Evolutionary conservation across 805 yeast species (phyloP), one percentile per base, ranked within the genome.

Genomic region (Candida silvicultrix): DNA sequence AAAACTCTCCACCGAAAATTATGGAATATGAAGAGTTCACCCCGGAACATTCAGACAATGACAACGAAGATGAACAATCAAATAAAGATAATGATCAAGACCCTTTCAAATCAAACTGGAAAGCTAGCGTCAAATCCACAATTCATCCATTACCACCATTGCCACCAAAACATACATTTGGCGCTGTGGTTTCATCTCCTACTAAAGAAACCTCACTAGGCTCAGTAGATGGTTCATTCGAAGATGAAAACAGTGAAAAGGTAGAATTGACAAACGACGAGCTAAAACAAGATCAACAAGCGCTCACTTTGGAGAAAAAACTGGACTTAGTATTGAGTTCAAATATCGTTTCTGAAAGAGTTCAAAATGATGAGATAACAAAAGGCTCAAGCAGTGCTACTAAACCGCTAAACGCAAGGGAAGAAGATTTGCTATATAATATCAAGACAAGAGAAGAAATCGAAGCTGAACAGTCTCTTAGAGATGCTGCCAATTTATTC

Each of bases 261-360:
- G 42, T 53, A 35, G 50, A 53, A 8, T 45, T 63, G 16, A 59
- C 64, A 2, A 60, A 55, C 9, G 62, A 60, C 18, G 62, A 37
- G 25, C 18, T 37, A 16, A 6, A 65, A 1, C 40, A 66, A 6
- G 41, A 45, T 15, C 46, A 48, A 15, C 50, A 49, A 46, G 54
- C 55, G 47, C 65, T 56, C 58, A 64, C 62, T 42, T 57, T 75
- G 36, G 71, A 71, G 49, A 73, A 75, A 49, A 74, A 71, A 53
- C 60, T 76, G 45, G 74, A 71, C 45, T 62, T 74, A 2, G 71
- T 68, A 39, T 59, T 75, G 15, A 61, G 62, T 28, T 49, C 51
- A 14, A 50, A 54, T 21, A 57, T 55, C 2, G 44, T 59, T 2
- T 48, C 60, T 9, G 46, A 51, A 45, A 49, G 52, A 44, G 54